Base-by-base conservation (phyloP, 2,329 filamentous ascomycete species). In the Monilinia fructigena region DNA sequence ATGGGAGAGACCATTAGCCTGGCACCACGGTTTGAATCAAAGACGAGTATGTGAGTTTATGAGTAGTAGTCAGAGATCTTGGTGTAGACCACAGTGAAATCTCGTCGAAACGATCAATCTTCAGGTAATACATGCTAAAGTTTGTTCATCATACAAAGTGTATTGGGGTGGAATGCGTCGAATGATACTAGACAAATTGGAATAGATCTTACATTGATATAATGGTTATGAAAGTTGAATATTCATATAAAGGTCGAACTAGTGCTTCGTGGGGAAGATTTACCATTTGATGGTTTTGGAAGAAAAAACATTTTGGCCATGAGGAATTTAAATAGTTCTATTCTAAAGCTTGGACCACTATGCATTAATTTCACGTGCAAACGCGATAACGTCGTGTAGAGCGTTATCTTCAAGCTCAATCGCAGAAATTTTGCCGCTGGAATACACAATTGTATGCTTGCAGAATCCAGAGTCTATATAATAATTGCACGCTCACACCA, bases 1-100 rank as follows among this genome's bases (percentile, higher is more conserved):
- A 42, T 16, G 42, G 45, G 23, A 28, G 16, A 18, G 3, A 28
- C n/a, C n/a, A 48, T 66, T 26, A 66, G 58, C 40, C 8, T 26
- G 7, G 20, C 31, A 31, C 31, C 31, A 63, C 48, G 45, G 18
- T 28, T 11, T n/a, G 11, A 26, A 56, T 31, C 12, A 52, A 40
- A 42, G 12, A 53, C 38, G n/a, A 26, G 45, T 47, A 16, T 59
- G 55, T 35, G 53, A 60, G n/a, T 38, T 38, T 35, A 18, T 63
- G 48, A 38, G 50, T 61, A 70, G 68, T 61, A 71, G 69, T 89
- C 86, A 89, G 86, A 88, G 85, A 89, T 89, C 86, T 89, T 88
- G 86, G 86, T 88, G 84, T 86, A 86, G 83, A 71, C 73, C 71
- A 85, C 74, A 74, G 75, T 76, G 78, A 78, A 78, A 82, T 80